These are phyloP conservation scores for Flaveria trinervia DNA, from an alignment of 129 eudicot species.

Conservation along the genomic window DNA sequence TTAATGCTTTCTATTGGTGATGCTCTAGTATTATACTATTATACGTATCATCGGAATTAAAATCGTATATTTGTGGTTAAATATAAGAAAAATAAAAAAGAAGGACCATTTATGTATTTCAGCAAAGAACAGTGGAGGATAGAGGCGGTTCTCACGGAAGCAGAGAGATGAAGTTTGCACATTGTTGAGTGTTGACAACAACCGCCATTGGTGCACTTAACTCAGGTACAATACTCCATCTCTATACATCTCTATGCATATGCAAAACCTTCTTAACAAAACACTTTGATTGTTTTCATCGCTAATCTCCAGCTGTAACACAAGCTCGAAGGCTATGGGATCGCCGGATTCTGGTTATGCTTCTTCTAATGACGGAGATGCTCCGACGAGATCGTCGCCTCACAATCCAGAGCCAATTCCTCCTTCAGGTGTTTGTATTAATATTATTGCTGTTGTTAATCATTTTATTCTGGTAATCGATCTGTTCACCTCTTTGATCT, in stretches of 20 bases:
- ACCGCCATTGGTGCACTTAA: neutral
- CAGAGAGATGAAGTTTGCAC: slow-evolving; percentile 27
- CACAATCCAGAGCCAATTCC: slow-evolving; percentile 42
- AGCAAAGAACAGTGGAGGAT: slow-evolving; percentile 5
- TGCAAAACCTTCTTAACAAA: neutral
- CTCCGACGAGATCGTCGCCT: slow-evolving; percentile 43
- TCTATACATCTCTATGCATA: neutral
- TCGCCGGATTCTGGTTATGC: slow-evolving; percentile 60
- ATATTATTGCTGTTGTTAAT: slow-evolving; percentile 14
- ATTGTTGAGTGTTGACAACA: slow-evolving; percentile 25
- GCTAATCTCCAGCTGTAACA: slow-evolving; percentile 9
- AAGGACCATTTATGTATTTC: slow-evolving; percentile 22
- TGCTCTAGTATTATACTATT: too few species aligned
- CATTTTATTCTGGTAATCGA: slow-evolving; percentile 13
- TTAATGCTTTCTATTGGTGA: too few species aligned
- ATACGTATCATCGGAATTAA: too few species aligned
- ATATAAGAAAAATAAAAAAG: too few species aligned
- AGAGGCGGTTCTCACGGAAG: slow-evolving; percentile 36
- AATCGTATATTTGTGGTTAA: too few species aligned
- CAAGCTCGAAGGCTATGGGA: slow-evolving; percentile 36
- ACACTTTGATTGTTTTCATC: neutral
- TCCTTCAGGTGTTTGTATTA: slow-evolving; percentile 22
- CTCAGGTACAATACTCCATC: slow-evolving; percentile 5
- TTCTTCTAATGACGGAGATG: slow-evolving; percentile 51
- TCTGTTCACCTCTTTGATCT: slow-evolving; percentile 37